phyloP scores from a whole-genome alignment of 169 alveolate species.

The Plasmodium falciparum region DNA sequence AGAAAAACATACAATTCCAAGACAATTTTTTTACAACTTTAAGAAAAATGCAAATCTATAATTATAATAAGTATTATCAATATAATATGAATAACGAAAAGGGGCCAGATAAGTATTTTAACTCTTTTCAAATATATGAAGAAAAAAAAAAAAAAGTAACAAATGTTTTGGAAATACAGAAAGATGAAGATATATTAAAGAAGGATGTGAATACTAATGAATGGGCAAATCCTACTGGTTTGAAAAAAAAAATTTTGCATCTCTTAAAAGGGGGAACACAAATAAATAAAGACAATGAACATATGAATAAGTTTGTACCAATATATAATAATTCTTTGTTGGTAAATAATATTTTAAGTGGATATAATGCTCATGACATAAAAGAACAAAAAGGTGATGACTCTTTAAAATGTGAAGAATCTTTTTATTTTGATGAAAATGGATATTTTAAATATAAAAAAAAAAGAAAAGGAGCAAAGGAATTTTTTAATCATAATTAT shows the following conservation, averaged over 20 bases:
- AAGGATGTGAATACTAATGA: not conserved
- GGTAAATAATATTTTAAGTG: not conserved
- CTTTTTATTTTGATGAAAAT: slow-evolving; percentile 47
- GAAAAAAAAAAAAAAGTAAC: not conserved
- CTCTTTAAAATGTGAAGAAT: not conserved
- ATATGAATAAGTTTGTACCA: not conserved
- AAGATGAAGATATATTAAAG: not conserved
- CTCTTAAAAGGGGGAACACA: not conserved
- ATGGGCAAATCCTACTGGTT: not conserved
- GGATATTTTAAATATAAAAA: slow-evolving; percentile 40
- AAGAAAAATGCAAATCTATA: not conserved
- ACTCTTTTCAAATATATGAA: not conserved
- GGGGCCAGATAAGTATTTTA: too few relatives aligned
- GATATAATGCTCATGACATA: too few relatives aligned
- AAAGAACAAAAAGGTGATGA: not conserved
- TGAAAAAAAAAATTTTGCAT: not conserved
- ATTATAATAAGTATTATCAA: not conserved
- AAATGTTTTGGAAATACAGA: not conserved
- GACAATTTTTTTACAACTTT: slow-evolving; percentile 14
- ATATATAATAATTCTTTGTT: not conserved
- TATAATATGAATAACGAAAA: not conserved
- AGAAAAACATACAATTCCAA: slow-evolving; percentile 24
- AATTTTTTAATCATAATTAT: slow-evolving; percentile 28
- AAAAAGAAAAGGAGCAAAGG: slow-evolving; percentile 4
- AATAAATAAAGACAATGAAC: not conserved